phyloP scores from a whole-genome alignment of 2,329 filamentous ascomycete genomes.

The Stagonosporopsis tanaceti region DNA sequence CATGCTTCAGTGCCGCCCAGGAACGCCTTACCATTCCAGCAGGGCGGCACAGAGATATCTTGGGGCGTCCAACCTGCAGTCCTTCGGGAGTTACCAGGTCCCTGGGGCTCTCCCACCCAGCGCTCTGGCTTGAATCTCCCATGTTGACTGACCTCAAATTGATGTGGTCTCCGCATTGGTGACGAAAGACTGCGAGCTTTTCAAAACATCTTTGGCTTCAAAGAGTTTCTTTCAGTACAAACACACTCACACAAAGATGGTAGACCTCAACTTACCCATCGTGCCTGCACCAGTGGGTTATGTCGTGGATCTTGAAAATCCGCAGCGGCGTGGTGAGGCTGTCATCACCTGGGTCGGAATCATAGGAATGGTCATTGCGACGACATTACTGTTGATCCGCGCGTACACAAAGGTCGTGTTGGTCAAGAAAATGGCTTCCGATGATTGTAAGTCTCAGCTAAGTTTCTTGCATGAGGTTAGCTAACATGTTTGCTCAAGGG shows the following conservation, averaged over 20 bases:
- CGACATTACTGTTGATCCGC: slow-evolving; percentile 29
- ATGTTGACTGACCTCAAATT: background rate
- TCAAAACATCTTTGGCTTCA: background rate
- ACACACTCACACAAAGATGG: background rate
- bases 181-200: background rate
- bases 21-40: background rate
- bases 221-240: background rate
- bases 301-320: slow-evolving; percentile 35
- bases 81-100: background rate
- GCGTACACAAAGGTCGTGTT: slow-evolving; percentile 34
- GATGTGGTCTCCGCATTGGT: background rate
- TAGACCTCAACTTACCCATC: slow-evolving; percentile 15
- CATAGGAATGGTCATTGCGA: slow-evolving; percentile 25
- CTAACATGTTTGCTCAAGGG: slow-evolving; percentile 8
- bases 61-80: background rate
- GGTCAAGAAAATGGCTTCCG: slow-evolving; percentile 26
- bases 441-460: slow-evolving; percentile 29
- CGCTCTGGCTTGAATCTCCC: background rate
- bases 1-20: background rate
- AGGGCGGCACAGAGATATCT: background rate
- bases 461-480: background rate
- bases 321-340: slow-evolving; percentile 25
- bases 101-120: background rate
- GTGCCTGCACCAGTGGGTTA: slow-evolving; percentile 30
- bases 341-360: slow-evolving; percentile 26